A percentile compares a stretch with the other conserved stretches of the same genome.
These are phyloP conservation scores for Podaxis rugospora DNA, from an alignment of 768 basidiomycete species.

Conservation along the genomic window DNA sequence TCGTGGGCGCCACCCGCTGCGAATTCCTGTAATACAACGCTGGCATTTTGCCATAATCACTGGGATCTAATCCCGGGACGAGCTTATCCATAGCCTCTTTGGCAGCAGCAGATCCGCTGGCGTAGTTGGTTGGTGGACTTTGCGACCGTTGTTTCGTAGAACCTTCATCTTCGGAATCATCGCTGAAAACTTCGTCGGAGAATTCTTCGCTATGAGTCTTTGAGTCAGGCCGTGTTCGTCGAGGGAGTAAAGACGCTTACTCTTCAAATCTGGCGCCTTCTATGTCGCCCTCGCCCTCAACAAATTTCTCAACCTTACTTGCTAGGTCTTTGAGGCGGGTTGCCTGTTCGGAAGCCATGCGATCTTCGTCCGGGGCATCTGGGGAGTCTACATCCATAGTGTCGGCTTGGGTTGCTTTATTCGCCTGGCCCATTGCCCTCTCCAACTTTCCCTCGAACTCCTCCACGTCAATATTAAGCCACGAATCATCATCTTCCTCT, in stretches of 20 bases:
- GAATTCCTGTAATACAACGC: slow-evolving; percentile 65
- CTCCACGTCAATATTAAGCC: slow-evolving; percentile 78
- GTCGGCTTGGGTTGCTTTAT: slow-evolving; percentile 18
- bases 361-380: slow-evolving; percentile 37
- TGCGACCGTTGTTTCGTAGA: slow-evolving; percentile 26
- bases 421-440: slow-evolving; percentile 28
- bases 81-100: slow-evolving; percentile 64
- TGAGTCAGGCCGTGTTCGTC: slow-evolving; percentile 4
- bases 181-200: slow-evolving; percentile 63
- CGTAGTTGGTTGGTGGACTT: background rate
- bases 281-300: slow-evolving; percentile 84
- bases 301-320: slow-evolving; percentile 82
- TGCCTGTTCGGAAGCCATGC: slow-evolving; percentile 60
- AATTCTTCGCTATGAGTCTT: slow-evolving; percentile 48
- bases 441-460: slow-evolving; percentile 75
- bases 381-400: slow-evolving; percentile 47
- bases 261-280: slow-evolving; percentile 90
- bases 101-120: background rate
- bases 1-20: slow-evolving; percentile 53
- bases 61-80: slow-evolving; percentile 72
- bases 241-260: slow-evolving; percentile 43
- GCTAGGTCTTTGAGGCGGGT: slow-evolving; percentile 72
- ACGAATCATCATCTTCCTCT: slow-evolving; percentile 73
- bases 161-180: slow-evolving; percentile 33
- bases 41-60: slow-evolving; percentile 89